phyloP scores from a whole-genome alignment of 345 rosid genomes.

The Syzygium jambos region DNA sequence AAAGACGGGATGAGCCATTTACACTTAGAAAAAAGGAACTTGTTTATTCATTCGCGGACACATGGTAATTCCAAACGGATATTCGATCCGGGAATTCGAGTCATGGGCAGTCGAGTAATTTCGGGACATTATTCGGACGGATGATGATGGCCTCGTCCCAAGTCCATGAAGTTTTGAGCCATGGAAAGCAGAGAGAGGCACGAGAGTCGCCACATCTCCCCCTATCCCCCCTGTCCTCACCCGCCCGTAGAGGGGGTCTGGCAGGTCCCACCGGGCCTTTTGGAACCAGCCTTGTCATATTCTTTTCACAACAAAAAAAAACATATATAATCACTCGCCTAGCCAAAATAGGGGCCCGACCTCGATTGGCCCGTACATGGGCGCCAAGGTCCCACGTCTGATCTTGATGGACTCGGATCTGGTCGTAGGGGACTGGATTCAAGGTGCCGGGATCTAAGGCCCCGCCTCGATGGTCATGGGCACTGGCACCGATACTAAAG shows the following conservation, averaged over 20 bases:
- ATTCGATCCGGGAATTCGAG: neutral
- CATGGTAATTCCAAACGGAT: neutral
- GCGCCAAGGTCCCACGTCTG: too few species aligned
- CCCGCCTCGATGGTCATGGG: too few species aligned
- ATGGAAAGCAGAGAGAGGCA: neutral
- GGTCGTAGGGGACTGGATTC: too few species aligned
- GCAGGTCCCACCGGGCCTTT: neutral
- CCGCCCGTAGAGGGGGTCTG: neutral
- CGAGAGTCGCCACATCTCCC: neutral
- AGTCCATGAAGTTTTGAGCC: neutral
- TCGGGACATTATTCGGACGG: neutral
- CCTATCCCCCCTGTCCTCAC: neutral
- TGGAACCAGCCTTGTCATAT: neutral
- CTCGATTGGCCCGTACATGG: too few species aligned
- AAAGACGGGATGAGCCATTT: neutral
- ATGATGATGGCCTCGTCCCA: neutral
- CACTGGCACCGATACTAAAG: too few species aligned
- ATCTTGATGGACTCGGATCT: too few species aligned
- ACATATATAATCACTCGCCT: neutral
- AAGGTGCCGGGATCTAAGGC: too few species aligned
- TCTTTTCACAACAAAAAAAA: neutral
- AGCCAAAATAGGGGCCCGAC: too few species aligned
- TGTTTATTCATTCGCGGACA: fast-evolving
- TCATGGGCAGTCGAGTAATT: neutral
- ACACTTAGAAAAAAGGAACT: neutral